Base-by-base conservation (phyloP, 257 asterid species). In the Vinca minor region DNA sequence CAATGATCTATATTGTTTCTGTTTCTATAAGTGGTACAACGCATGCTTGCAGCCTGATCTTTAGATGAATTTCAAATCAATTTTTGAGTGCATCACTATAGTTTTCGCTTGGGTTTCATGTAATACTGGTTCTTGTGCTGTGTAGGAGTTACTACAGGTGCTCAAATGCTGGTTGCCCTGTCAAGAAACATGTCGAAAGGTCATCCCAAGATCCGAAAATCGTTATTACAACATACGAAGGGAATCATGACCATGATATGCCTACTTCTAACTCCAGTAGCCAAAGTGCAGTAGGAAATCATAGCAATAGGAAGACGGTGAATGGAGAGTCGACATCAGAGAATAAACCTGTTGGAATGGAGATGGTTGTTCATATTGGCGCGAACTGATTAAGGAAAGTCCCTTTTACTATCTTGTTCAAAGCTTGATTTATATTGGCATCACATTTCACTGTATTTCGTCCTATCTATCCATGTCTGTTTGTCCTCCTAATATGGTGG, bases 81-180 rank as follows among this genome's bases (percentile, higher is more conserved):
- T 7, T 32, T 11, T 20, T 48, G 34, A 15, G 15, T 63, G 38
- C 53, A 47, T 28, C 20, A 48, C 14, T 4, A 1, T 32, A 11
- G 55, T 32, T 26, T 26, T 12, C 2, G 52, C 42, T 13, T 10
- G 53, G 14, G 14, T 28, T 48, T 47, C 4, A 5, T 47, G 35
- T 44, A n/a, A 68, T 20, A 8, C 65, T 65, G 55, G 59, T 65
- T 48, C 32, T 71, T 66, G 3, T 66, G 28, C 49, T 74, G 44
- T 73, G 68, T 32, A 91, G 98, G 88, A 88, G 98, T 78, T 91
- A 91, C 68, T 88, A 91, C 85, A 77, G 95, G 83, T 88, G 96
- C 75, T 84, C 96, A 35, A 74, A 61, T 72, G 72, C 85, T 36
- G 95, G 96, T 64, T 91, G 96, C 77, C 80, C 88, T 5, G 98